Evolutionary conservation across 2,329 filamentous ascomycete genomes (phyloP), one percentile per base, ranked within the genome.

Genomic region (Epicoccum sorghinum): DNA sequence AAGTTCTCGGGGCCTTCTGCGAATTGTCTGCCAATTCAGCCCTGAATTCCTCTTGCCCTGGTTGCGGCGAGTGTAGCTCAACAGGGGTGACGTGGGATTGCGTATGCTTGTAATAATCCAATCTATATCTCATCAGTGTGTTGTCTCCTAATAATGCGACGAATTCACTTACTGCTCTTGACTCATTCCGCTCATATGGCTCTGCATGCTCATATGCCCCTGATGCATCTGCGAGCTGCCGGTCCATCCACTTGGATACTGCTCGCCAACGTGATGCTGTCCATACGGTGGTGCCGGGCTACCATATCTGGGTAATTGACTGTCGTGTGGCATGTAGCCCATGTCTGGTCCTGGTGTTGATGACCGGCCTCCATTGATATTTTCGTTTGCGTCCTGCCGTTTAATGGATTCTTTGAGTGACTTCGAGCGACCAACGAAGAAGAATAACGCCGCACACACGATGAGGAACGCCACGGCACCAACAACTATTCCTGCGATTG

Each of bases 381-480:
- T 29, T 7, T 29, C 60, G 7, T 48, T 66, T 4, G 60, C 61
- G 4, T 65, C 60, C 22, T 58, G 54, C 7, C 61, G 52, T 4
- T 61, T 58, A 40, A 70, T 48, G 1, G 55, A 40, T 43, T 73
- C 69, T 49, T 72, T 73, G 2, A 72, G 59, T 4, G 59, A 61
- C 52, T 68, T 72, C 18, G 62, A 68, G 29, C 77, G 77, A 3
- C 81, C 85, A 79, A 88, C 87, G 37, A 82, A 78, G 86, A 88
- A 92, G 62, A 87, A 79, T 4, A 87, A 77, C 0, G 86, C 74
- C 3, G 83, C 88, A 44, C 86, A 73, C 38, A 81, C 78, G 7
- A 86, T 77, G 4, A 93, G 79, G 37, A 90, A 71, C 23, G 87
- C 74, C 4, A 86, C 77, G 0, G 82, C 87, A 38, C 86, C 87